phyloP scores from a whole-genome alignment of 2,329 filamentous ascomycete species.

The Thielaviopsis musarum region DNA sequence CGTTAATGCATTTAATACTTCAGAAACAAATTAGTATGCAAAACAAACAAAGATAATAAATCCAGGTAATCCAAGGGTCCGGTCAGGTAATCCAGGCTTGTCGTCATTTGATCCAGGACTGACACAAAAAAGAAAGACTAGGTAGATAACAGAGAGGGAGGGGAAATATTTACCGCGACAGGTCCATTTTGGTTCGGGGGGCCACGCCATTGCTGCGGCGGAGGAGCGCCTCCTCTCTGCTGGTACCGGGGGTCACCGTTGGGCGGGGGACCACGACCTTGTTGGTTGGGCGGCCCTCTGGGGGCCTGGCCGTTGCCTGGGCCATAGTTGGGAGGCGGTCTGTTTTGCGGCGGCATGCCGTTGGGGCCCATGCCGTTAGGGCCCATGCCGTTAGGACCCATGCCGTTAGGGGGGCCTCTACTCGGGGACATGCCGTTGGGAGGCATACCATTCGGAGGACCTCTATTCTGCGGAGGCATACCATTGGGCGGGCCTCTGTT shows the following conservation, averaged over 20 bases:
- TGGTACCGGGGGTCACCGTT: conserved; percentile 3
- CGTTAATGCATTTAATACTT: no score
- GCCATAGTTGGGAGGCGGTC: conserved; percentile 2
- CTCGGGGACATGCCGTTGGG: conserved; percentile 5
- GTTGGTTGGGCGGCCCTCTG: conserved; percentile 3
- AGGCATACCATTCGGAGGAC: not conserved
- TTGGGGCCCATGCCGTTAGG: conserved; percentile 2
- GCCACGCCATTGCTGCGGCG: conserved; percentile 10
- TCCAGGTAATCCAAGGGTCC: no score
- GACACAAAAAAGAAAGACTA: not conserved
- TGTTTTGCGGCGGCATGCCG: conserved; percentile 1
- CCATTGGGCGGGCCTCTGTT: not conserved
- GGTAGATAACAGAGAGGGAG: not conserved
- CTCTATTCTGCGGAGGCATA: not conserved
- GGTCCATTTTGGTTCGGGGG: conserved; percentile 4
- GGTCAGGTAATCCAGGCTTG: no score
- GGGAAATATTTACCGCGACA: conserved; percentile 3
- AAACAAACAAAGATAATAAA: no score
- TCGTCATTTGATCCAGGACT: no score
- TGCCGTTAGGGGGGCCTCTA: no score
- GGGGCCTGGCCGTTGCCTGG: not conserved
- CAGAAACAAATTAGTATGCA: no score
- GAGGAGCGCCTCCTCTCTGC: conserved; percentile 1
- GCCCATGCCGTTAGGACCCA: not conserved
- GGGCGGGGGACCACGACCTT: conserved; percentile 1